Evolutionary conservation across 108 stramenopile species (phyloP), one percentile per base, ranked within the genome.

Genomic region (Nitzschia sp.): DNA sequence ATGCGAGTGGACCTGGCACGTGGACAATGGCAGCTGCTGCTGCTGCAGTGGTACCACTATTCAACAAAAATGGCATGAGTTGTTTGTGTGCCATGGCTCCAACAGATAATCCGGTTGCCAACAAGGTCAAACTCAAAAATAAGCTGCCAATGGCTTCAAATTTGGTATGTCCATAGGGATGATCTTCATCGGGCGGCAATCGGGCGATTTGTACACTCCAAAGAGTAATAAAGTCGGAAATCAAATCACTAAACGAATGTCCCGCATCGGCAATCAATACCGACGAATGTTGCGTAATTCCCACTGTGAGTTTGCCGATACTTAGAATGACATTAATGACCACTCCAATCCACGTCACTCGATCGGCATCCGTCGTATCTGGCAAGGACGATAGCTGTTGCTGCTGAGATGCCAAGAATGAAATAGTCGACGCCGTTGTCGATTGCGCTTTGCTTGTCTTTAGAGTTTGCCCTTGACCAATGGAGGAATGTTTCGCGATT

Each of bases 131-230:
- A 1, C 95, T 86, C n/a, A 99, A 69, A 72, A 96, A 92, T 19
- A 99, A 72, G 1, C 88, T 82, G 13, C 98, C 98, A 30, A 98
- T 69, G 28, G 94, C 88, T 75, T 96, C 97, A 74, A 95, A 97
- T 71, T 96, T 95, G n/a, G 93, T 97, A 71, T 99, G 97, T 9
- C 98, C 98, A 68, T 96, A 98, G 1, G 97, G 98, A 70, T 98
- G 98, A 82, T 92, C 91, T 47, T 90, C 91, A 68, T 92, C 91
- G 15, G 93, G 87, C 19, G 93, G 93, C n/a, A 95, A 66, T 3
- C 93, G 80, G 8, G 81, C 93, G 24, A 95, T 66, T 53, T 88
- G 86, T 15, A 97, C 90, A 13, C 93, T 93, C 85, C 91, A 95
- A 15, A 99, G 66, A 15, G 98, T 98, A 18, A 99, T 91, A 59